Evolutionary conservation across 257 asterid species (phyloP), one percentile per base, ranked within the genome.

Genomic region (Galeopsis tetrahit): DNA sequence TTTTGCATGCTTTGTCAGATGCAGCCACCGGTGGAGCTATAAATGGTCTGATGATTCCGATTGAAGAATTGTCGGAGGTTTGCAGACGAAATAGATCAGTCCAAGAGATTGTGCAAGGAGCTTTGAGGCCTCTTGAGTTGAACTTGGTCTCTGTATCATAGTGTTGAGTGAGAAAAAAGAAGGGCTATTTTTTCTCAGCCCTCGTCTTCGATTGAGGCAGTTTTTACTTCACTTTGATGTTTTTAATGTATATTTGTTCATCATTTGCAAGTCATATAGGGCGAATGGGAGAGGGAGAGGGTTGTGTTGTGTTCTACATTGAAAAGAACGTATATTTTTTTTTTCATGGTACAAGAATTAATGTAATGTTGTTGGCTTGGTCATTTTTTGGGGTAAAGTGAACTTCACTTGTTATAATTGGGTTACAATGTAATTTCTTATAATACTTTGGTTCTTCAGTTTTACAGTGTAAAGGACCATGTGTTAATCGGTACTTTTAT

Each of bases 31-130:
- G 89, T 49, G 91, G 76, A 13, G 77, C 87, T 64, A 73, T 85
- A 66, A 89, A 89, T 34, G 84, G 81, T 64, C 76, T 87, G 73
- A 86, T 88, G 82, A 76, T 82, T 75, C 96, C 99, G 1, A 83
- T 94, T 2, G 99, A 94, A 79, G 99, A 94, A 76, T 73, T 94
- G 55, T 88, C 99, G 0, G 99, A 91, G 85, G 97, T 91, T 43
- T 94, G 97, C 69, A 82, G 97, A 17, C 96, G 99, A 5, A 94
- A 94, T 78, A 80, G 97, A 81, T 88, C 95, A n/a, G 99, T 94
- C 72, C 99, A 89, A 81, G 98, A 91, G 79, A 86, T 89, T 49
- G 97, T 93, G 77, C 98, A 93, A 86, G 97, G 95, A 81, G 93
- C 98, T 80, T 77, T 93, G 86, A 85, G 92, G 90, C 95, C 97